Evolutionary conservation across 2,329 filamentous ascomycete species (phyloP), one percentile per base, ranked within the genome.

Genomic region (Catunica adiposa): DNA sequence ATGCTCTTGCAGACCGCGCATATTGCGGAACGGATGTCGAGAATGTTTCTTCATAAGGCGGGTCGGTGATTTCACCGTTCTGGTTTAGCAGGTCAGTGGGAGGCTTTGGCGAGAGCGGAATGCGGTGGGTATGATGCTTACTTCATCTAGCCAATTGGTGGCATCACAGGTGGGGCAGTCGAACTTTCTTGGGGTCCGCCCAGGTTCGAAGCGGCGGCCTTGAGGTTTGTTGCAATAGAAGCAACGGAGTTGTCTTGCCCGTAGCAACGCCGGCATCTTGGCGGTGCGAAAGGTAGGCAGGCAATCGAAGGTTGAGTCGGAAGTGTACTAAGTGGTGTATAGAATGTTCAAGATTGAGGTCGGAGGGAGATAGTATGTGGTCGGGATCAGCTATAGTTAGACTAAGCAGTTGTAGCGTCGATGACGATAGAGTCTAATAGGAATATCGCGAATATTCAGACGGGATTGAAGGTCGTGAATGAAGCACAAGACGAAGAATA

Each of bases 21-120:
- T 57, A 57, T 26, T 52, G 51, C 61, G 58, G 58, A 37, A 71
- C 61, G 17, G 50, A 38, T 8, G 50, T 48, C 1, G 67, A 66
- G 51, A 70, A 69, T n/a, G 74, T 76, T 58, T 78, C 78, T 20
- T 75, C 70, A 23, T 82, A 73, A 1, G 87, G 89, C 25, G 89
- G 87, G 67, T 98, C 90, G 56, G 86, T 84, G 61, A 97, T 92
- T 53, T 94, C 82, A 63, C 90, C 90, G 66, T 87, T 80, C 85
- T 92, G 52, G 51, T 51, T 42, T 60, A n/a, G 38, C 22, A 38
- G 4, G 2, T 38, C n/a, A 14, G 11, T 38, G 37, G 37, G 11
- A 14, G n/a, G 37, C n/a, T n/a, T n/a, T 14, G 5, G 37, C 37
- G n/a, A 38, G 37, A 38, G 11, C 11, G 1, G n/a, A n/a, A 38